These are phyloP conservation scores for Apostasia shenzhenica DNA, from an alignment of 106 monocot genomes.

Conservation along the genomic window DNA sequence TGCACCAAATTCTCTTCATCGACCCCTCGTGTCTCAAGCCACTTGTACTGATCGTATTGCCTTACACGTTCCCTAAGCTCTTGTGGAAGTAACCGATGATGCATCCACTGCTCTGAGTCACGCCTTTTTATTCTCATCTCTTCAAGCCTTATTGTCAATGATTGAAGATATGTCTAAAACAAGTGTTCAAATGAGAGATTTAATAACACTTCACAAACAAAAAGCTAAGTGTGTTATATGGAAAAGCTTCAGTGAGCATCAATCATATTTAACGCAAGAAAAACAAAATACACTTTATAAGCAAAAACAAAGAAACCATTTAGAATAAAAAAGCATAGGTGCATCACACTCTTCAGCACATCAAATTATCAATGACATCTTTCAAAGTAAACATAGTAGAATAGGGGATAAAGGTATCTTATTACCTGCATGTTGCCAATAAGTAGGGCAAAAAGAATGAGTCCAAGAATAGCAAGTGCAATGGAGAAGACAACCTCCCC, in stretches of 20 bases:
- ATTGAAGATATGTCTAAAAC: conserved; percentile 86
- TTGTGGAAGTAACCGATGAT: conserved; percentile 73
- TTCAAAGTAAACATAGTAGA: background rate
- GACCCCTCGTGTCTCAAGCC: conserved; percentile 89
- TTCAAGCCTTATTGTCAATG: conserved; percentile 62
- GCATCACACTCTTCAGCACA: background rate
- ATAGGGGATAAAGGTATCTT: background rate
- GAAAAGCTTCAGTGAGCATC: background rate
- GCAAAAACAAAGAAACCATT: background rate
- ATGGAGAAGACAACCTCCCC: conserved; percentile 92
- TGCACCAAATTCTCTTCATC: conserved; percentile 80
- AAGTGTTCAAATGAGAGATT: background rate
- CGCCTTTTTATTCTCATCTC: conserved; percentile 91
- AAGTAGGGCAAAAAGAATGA: conserved; percentile 89
- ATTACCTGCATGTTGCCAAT: conserved; percentile 96
- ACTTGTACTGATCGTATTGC: conserved; percentile 89
- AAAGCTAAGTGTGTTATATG: background rate
- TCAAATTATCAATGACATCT: background rate
- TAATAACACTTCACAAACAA: background rate
- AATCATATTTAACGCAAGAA: background rate
- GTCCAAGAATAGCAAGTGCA: conserved; percentile 66
- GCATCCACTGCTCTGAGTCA: conserved; percentile 99
- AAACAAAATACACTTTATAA: background rate
- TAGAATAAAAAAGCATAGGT: background rate
- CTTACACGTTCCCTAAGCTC: conserved; percentile 82